Evolutionary conservation across 257 asterid genomes (phyloP).

Genomic region (Petrea volubilis): DNA sequence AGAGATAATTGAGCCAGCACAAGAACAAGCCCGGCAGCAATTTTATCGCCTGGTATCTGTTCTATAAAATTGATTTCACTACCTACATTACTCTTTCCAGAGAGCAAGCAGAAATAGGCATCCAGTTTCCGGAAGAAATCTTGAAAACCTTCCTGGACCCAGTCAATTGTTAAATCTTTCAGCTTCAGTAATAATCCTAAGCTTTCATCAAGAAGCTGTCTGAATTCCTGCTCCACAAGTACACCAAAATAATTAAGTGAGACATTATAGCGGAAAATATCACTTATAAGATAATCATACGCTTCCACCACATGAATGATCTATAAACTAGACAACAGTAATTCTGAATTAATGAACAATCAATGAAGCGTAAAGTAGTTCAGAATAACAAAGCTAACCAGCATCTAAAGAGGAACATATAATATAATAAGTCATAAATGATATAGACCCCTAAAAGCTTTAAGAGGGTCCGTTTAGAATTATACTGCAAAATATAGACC

Average conservation of each 20-base stretch:
- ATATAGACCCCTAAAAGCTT: too few species aligned
- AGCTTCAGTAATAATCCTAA: conserved; percentile 59
- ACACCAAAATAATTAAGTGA: conserved; percentile 10
- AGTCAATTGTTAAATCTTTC: conserved; percentile 63
- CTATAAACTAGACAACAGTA: not conserved
- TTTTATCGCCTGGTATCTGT: conserved; percentile 55
- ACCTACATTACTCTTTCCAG: conserved; percentile 63
- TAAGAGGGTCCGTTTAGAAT: too few species aligned
- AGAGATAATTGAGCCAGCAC: conserved; percentile 73
- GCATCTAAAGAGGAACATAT: too few species aligned
- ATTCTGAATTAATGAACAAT: too few species aligned
- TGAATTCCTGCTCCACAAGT: conserved; percentile 64
- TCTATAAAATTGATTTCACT: conserved; percentile 51
- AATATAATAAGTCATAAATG: too few species aligned
- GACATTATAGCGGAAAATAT: not conserved
- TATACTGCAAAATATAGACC: too few species aligned
- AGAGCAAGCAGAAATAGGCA: conserved; percentile 63
- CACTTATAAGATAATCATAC: not conserved
- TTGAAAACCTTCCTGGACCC: conserved; percentile 97
- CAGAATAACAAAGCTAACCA: too few species aligned
- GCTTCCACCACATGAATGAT: not conserved
- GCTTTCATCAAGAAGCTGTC: conserved; percentile 76
- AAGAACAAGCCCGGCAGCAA: conserved; percentile 87
- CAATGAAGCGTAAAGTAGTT: too few species aligned
- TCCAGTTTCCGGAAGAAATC: conserved; percentile 75